Conservation (phyloP, 2,329 filamentous ascomycete species). For the Aciculosporium take region DNA sequence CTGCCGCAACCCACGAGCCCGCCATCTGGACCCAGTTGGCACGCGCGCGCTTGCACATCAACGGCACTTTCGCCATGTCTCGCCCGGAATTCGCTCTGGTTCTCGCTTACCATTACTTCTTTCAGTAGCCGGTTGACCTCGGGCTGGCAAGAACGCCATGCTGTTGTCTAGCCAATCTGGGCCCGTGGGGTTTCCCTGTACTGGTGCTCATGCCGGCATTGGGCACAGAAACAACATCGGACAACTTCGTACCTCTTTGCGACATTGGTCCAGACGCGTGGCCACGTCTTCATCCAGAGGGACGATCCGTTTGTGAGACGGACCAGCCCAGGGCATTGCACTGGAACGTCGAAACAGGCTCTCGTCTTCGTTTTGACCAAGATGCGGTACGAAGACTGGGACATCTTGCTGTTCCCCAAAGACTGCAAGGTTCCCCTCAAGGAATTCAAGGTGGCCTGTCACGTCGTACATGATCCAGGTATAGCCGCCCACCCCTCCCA, state of each 20-base stretch:
- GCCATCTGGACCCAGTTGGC: not conserved
- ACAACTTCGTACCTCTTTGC: not conserved
- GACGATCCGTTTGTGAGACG: not conserved
- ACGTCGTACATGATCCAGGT: slow-evolving; percentile 44
- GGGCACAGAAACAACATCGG: not conserved
- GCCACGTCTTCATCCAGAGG: not conserved
- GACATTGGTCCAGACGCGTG: not conserved
- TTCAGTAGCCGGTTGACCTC: not conserved
- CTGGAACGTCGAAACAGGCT: not conserved
- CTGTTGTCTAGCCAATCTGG: not conserved
- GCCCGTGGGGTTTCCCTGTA: not conserved
- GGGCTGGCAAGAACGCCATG: slow-evolving; percentile 4
- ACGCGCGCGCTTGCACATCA: not conserved
- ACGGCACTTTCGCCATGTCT: not conserved
- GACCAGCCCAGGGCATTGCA: not conserved
- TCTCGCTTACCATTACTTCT: slow-evolving; percentile 7
- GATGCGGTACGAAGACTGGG: slow-evolving; percentile 83
- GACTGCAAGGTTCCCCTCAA: slow-evolving; percentile 56
- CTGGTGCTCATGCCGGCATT: not conserved
- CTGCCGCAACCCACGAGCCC: slow-evolving; percentile 1
- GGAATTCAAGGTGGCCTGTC: slow-evolving; percentile 70
- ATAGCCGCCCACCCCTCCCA: not conserved
- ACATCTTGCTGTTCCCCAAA: slow-evolving; percentile 63
- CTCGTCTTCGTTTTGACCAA: slow-evolving; percentile 12
- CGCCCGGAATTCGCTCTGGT: not conserved